phyloP scores from a whole-genome alignment of 2,329 filamentous ascomycete genomes.

The Colletotrichum plurivorum region DNA sequence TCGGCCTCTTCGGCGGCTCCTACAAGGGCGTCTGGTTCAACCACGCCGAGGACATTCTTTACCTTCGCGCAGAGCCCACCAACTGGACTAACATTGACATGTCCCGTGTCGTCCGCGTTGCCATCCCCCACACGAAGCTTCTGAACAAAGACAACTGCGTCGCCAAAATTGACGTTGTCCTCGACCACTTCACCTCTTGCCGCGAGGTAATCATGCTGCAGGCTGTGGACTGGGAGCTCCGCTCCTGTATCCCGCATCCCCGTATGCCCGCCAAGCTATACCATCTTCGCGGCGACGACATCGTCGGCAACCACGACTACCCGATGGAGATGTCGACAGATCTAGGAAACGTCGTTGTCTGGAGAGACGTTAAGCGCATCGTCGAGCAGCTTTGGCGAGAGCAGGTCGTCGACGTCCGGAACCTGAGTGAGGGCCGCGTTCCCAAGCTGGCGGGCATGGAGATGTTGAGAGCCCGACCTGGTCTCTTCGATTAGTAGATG shows the following conservation, averaged over 20 bases:
- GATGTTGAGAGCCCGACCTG: constrained; percentile 24
- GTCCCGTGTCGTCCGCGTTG: constrained; percentile 33
- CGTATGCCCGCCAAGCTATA: constrained; percentile 25
- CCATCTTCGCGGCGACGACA: constrained; percentile 22
- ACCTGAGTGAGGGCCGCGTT: constrained; percentile 6
- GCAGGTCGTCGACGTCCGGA: constrained; percentile 18
- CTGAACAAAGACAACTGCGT: constrained; percentile 23
- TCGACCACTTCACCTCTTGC: constrained; percentile 32
- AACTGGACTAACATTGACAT: constrained; percentile 36
- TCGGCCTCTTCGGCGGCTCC: constrained; percentile 34
- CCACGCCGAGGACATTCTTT: constrained; percentile 37
- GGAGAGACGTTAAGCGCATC: constrained; percentile 34
- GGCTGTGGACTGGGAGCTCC: constrained; percentile 30
- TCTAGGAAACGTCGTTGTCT: constrained; percentile 25
- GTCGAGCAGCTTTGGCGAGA: constrained; percentile 29
- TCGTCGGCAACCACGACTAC: constrained; percentile 33
- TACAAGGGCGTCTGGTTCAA: constrained; percentile 41
- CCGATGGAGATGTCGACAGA: constrained; percentile 23
- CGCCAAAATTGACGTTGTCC: constrained; percentile 24
- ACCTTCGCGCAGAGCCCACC: constrained; percentile 17
- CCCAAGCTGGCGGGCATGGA: constrained; percentile 37
- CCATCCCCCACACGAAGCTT: constrained; percentile 31
- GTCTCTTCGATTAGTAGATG: constrained; percentile 30
- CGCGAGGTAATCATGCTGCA: constrained; percentile 36
- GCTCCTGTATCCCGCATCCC: constrained; percentile 23